phyloP scores from a whole-genome alignment of 805 yeast species.

The Saccharomycopsis capsularis region DNA sequence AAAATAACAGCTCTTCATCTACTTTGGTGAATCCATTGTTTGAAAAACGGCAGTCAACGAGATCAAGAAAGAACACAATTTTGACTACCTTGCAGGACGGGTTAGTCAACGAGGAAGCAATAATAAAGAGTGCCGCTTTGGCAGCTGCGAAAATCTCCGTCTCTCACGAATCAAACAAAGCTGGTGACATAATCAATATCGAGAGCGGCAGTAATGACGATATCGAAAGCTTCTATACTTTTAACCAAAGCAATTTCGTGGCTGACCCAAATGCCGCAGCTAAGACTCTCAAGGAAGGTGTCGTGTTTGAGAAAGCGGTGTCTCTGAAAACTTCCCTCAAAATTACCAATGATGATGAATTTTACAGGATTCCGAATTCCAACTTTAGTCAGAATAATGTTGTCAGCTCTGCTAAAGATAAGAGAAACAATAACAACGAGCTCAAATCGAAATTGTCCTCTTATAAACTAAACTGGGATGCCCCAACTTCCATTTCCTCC shows the following conservation, averaged over 20 bases:
- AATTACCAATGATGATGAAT: background rate
- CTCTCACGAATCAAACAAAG: too few species aligned
- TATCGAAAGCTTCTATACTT: background rate
- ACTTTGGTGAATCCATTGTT: background rate
- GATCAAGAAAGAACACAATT: constrained; percentile 14
- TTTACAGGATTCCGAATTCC: background rate
- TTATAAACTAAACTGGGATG: constrained; percentile 3
- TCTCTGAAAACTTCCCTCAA: constrained; percentile 3
- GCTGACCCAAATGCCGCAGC: background rate
- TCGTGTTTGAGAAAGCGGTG: constrained; percentile 13
- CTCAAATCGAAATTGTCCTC: background rate
- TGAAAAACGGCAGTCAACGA: background rate
- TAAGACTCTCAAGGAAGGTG: background rate
- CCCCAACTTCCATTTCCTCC: background rate
- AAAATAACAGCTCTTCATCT: constrained; percentile 3
- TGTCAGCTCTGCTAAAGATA: constrained; percentile 1
- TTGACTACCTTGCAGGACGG: too few species aligned
- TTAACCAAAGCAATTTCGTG: background rate
- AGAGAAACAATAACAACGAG: background rate
- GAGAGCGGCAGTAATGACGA: background rate
- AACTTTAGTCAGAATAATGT: constrained; percentile 1
- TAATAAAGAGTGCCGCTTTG: too few species aligned
- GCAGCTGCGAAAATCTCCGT: too few species aligned
- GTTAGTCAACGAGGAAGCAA: too few species aligned
- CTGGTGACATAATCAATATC: background rate